Base-by-base conservation (phyloP, 2,329 filamentous ascomycete genomes). In the Amauroascus verrucosus region DNA sequence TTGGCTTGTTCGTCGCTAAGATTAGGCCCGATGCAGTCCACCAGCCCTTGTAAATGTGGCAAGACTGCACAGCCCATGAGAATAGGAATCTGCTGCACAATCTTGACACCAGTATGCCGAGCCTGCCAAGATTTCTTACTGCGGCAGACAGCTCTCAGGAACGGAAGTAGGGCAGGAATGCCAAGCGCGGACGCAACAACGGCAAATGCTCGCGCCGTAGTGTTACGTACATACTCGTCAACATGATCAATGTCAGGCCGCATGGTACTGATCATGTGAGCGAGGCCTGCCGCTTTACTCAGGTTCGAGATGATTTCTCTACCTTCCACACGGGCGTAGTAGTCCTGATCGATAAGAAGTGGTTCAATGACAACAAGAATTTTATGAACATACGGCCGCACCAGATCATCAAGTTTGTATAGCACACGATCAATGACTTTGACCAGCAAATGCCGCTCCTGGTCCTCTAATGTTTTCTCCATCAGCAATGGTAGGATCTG, bases 71-170 rank as follows among this genome's bases (percentile, higher is more conserved):
- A 98, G 26, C 93, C 93, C 93, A 98, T 98, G 4, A 98, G 75
- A 61, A 98, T 98, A 20, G 93, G 91, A 63, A 98, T 97, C 67
- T 98, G 93, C 69, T 98, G 93, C 14, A 98, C 87, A 66, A 98
- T 98, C 76, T 98, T 98, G 60, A 98, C 93, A 73, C 93, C 93
- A 1, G 93, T 98, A 68, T 98, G 93, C 57, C 93, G 80, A 51
- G 93, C 93, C 68, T 97, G 90, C 93, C 93, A 98, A 54, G 93
- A 97, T 72, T 98, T 98, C 73, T 97, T 97, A 73, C 89, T 95
- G 67, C 89, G 84, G 68, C 93, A 98, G 16, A 98, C 93, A 56
- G 94, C 93, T 63, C 90, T 83, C 40, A 98, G 76, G 77, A 98
- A 98, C 1, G 93, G 93, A 24, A 98, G 80, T 45, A 98, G 81